Evolutionary conservation across 208 protist species (phyloP).

Genomic region (Angomonas deanei): DNA sequence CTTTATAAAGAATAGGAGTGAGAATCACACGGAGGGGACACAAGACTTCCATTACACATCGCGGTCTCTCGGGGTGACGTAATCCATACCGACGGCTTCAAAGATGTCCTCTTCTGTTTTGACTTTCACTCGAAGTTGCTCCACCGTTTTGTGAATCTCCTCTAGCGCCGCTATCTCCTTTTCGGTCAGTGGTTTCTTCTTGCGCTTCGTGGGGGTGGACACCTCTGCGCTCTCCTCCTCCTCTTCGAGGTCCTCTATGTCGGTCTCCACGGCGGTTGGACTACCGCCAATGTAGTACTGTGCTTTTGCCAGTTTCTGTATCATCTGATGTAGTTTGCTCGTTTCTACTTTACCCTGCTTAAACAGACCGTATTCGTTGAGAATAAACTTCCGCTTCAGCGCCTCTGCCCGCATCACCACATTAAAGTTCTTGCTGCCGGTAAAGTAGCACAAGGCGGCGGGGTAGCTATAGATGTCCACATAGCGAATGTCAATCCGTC

Average conservation of each 20-base stretch:
- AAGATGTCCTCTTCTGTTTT: slow-evolving; percentile 71
- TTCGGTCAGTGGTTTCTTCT: slow-evolving; percentile 16
- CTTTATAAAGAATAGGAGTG: not conserved
- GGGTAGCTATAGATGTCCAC: slow-evolving; percentile 75
- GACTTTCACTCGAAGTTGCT: slow-evolving; percentile 61
- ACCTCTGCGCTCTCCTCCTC: slow-evolving; percentile 8
- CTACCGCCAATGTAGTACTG: slow-evolving; percentile 35
- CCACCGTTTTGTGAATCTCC: slow-evolving; percentile 43
- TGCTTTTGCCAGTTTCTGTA: slow-evolving; percentile 35
- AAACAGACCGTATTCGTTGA: slow-evolving; percentile 89
- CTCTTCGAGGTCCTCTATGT: too few species aligned
- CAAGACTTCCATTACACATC: slow-evolving; percentile 21
- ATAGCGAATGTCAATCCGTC: slow-evolving; percentile 85
- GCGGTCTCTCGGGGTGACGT: slow-evolving; percentile 67
- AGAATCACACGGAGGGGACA: not conserved
- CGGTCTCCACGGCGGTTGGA: not conserved
- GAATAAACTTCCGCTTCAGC: slow-evolving; percentile 64
- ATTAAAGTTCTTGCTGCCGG: slow-evolving; percentile 92
- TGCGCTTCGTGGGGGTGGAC: slow-evolving; percentile 17
- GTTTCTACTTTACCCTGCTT: not conserved
- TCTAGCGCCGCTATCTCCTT: slow-evolving; percentile 38
- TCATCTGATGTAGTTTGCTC: not conserved
- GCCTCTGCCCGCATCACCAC: slow-evolving; percentile 85
- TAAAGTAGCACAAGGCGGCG: slow-evolving; percentile 90
- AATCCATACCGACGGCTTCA: slow-evolving; percentile 65